These are phyloP conservation scores for Penicillium sp. DNA, from an alignment of 2,329 filamentous ascomycete species.

Conservation along the genomic window DNA sequence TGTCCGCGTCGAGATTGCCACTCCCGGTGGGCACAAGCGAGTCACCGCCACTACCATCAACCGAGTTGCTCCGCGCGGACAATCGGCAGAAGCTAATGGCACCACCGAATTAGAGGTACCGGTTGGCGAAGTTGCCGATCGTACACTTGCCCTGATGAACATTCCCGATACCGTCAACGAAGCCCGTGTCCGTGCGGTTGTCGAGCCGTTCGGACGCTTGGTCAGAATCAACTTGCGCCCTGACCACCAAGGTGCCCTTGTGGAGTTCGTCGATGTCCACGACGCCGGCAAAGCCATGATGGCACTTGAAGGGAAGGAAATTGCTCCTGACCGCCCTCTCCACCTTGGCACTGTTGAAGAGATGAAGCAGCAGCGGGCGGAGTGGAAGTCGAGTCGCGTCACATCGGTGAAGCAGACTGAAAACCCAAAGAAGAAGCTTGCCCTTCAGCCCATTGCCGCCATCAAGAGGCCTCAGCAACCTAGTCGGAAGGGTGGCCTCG, in stretches of 20 bases:
- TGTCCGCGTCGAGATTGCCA: constrained; percentile 62
- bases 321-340: constrained; percentile 44
- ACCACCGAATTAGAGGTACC: constrained; percentile 44
- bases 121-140: constrained; percentile 54
- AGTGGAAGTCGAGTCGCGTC: constrained; percentile 39
- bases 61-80: constrained; percentile 37
- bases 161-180: constrained; percentile 93
- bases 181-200: constrained; percentile 72
- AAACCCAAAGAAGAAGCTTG: constrained; percentile 30
- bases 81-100: constrained; percentile 39
- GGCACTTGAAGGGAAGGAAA: constrained; percentile 50
- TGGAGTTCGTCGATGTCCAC: constrained; percentile 74
- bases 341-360: constrained; percentile 55
- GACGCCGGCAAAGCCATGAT: constrained; percentile 64
- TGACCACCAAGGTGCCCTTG: constrained; percentile 78
- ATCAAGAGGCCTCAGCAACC: constrained; percentile 50
- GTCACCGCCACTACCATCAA: constrained; percentile 49
- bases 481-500: constrained; percentile 49
- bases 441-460: constrained; percentile 33
- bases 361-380: constrained; percentile 46
- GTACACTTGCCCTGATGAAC: constrained; percentile 79
- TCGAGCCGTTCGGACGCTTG: constrained; percentile 69
- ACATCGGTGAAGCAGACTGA: constrained; percentile 40
- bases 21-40: constrained; percentile 43
- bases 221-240: constrained; percentile 78